phyloP scores from a whole-genome alignment of 768 basidiomycete genomes.

The Amanita fuliginea region DNA sequence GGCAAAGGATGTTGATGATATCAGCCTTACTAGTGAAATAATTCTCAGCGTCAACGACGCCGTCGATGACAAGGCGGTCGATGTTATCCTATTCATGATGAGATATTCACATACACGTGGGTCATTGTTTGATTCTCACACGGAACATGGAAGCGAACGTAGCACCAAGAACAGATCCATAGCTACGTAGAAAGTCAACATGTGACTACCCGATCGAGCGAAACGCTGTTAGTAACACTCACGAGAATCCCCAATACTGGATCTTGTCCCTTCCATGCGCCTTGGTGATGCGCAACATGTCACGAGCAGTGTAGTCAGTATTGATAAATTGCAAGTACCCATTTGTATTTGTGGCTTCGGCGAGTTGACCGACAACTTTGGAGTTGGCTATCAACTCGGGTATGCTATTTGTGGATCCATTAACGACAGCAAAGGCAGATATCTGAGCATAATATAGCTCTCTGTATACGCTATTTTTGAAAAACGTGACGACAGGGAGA shows the following conservation, averaged over 20 bases:
- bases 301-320: slow-evolving; percentile 26
- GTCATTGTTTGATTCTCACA: background rate
- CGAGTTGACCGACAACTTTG: slow-evolving; percentile 3
- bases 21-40: slow-evolving; percentile 14
- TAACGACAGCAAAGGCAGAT: background rate
- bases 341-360: slow-evolving; percentile 22
- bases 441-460: background rate
- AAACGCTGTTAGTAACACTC: background rate
- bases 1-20: background rate
- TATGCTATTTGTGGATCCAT: background rate
- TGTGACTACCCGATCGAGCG: background rate
- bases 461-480: background rate
- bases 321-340: slow-evolving; percentile 21
- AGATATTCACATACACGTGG: slow-evolving; percentile 5
- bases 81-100: slow-evolving; percentile 15
- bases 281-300: slow-evolving; percentile 9
- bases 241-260: slow-evolving; percentile 20
- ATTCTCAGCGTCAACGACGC: slow-evolving; percentile 16
- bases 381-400: background rate
- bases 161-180: slow-evolving; percentile 14
- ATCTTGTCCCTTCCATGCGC: slow-evolving; percentile 23
- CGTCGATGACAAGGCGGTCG: slow-evolving; percentile 21
- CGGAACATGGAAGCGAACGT: slow-evolving; percentile 15
- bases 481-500: background rate
- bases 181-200: slow-evolving; percentile 12